A percentile compares a stretch with the other conserved stretches of the same genome.
These are phyloP conservation scores for Ustilaginoidea virens DNA, from an alignment of 2,329 filamentous ascomycete genomes.

Conservation along the genomic window DNA sequence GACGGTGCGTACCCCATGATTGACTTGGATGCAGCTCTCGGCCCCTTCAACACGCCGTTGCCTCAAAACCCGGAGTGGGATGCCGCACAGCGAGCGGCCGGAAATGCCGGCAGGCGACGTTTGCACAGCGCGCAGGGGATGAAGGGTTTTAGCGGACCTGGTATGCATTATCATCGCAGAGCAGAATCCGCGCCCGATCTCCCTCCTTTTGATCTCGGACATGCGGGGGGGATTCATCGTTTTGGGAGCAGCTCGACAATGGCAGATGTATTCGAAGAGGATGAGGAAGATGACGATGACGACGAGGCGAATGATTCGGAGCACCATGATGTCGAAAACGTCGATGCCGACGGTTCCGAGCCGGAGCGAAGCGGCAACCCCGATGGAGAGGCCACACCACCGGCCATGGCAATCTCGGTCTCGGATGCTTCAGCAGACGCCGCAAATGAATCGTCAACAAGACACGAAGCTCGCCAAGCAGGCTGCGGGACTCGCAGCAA, in stretches of 20 bases:
- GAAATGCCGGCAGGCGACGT: slow-evolving; percentile 41
- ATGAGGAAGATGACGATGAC: slow-evolving; percentile 49
- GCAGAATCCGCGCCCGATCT: slow-evolving; percentile 71
- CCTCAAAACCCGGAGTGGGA: slow-evolving; percentile 50
- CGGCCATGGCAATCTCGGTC: slow-evolving; percentile 9
- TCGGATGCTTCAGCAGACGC: background rate
- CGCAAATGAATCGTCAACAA: slow-evolving; percentile 5
- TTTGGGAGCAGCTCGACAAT: slow-evolving; percentile 57
- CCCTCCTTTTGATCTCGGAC: slow-evolving; percentile 51
- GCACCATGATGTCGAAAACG: background rate
- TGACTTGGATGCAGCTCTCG: slow-evolving; percentile 84
- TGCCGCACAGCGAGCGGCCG: slow-evolving; percentile 43
- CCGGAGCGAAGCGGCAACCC: slow-evolving; percentile 24
- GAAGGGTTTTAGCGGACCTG: slow-evolving; percentile 51
- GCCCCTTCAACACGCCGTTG: slow-evolving; percentile 75
- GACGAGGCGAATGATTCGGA: slow-evolving; percentile 11
- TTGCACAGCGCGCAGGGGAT: slow-evolving; percentile 65
- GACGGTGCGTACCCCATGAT: slow-evolving; percentile 69
- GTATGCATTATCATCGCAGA: slow-evolving; percentile 62
- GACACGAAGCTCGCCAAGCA: slow-evolving; percentile 21
- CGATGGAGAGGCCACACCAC: slow-evolving; percentile 21
- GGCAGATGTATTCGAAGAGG: slow-evolving; percentile 79
- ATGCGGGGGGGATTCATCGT: slow-evolving; percentile 41
- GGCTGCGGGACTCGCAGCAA: slow-evolving; percentile 29
- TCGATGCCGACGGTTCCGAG: too few relatives aligned